phyloP scores from a whole-genome alignment of 768 basidiomycete species.

The Lactarius pseudohatsudake region DNA sequence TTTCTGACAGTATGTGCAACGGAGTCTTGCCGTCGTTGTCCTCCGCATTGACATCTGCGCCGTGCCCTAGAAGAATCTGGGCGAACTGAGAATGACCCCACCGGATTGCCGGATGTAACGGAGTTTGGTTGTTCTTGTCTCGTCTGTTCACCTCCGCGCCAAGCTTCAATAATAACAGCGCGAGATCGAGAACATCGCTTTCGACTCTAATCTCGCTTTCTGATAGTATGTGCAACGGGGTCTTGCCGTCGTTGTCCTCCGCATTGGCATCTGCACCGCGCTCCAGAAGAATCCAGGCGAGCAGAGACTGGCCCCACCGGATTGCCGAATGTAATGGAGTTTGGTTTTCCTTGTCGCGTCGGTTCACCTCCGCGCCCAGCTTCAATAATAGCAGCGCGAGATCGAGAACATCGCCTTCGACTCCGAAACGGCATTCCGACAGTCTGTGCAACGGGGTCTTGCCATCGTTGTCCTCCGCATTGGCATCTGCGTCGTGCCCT shows the following conservation, averaged over 20 bases:
- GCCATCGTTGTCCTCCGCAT: too few relatives aligned
- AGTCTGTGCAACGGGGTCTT: too few relatives aligned
- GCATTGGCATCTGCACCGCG: background rate
- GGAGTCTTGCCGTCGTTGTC: too few relatives aligned
- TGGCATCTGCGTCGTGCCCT: too few relatives aligned
- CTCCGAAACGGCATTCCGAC: accelerated
- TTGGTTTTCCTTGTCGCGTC: background rate
- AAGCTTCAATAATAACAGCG: too few relatives aligned
- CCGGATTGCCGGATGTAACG: background rate
- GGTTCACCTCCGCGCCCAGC: background rate
- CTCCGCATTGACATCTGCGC: background rate
- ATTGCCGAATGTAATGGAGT: background rate
- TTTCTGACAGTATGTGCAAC: too few relatives aligned
- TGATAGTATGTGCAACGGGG: too few relatives aligned
- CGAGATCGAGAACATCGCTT: too few relatives aligned
- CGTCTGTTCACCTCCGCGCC: too few relatives aligned
- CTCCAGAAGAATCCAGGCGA: too few relatives aligned
- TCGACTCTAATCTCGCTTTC: accelerated
- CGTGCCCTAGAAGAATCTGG: too few relatives aligned
- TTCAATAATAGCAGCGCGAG: background rate
- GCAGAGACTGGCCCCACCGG: background rate
- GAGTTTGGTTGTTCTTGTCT: too few relatives aligned
- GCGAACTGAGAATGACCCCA: accelerated
- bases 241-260: background rate
- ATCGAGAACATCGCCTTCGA: background rate